Base-by-base conservation (phyloP, 2,329 filamentous ascomycete genomes). In the Annulohypoxylon truncatum region DNA sequence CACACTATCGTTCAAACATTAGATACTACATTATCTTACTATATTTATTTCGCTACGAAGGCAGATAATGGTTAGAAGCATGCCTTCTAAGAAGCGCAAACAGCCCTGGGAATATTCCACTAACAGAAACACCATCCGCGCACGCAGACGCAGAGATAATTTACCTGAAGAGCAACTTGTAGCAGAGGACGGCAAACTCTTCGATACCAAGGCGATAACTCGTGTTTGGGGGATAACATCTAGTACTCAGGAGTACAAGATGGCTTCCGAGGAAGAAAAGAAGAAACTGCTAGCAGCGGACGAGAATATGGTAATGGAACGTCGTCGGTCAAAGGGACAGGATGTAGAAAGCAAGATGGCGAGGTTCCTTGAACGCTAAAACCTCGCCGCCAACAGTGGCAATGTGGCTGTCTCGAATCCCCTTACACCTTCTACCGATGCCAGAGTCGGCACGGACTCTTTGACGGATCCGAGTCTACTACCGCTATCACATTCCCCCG, bases 51-150 rank as follows among this genome's bases (percentile, higher is more conserved):
- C n/a, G n/a, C n/a, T n/a, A n/a, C n/a, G n/a, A n/a, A n/a, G n/a
- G 26, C 3, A 28, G 7, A 28, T 28, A 28, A 4, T 4, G 26
- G 26, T 28, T 28, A 28, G 26, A 28, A 52, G n/a, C 12, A 61
- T 62, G 51, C n/a, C 31, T 5, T 9, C 52, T 15, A 7, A 28
- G 7, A 28, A 28, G 26, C 50, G 31, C 4, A 74, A 72, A 38
- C 50, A 38, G 1, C 56, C 69, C 9, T 26, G 52, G 28, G 63
- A 73, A 33, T 76, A 76, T 58, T 75, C 72, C 0, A 74, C 61
- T 0, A 76, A 77, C 38, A 62, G 54, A 2, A 71, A 73, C 51
- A 75, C 74, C 0, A 13, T 73, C 10, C 69, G 72, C 4, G 70
- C 68, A 2, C 71, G 72, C 3, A 33, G 28, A 3, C 74, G 74